Evolutionary conservation across 2,329 filamentous ascomycete genomes (phyloP), one percentile per base, ranked within the genome.

Genomic region (Diplodia corticola): DNA sequence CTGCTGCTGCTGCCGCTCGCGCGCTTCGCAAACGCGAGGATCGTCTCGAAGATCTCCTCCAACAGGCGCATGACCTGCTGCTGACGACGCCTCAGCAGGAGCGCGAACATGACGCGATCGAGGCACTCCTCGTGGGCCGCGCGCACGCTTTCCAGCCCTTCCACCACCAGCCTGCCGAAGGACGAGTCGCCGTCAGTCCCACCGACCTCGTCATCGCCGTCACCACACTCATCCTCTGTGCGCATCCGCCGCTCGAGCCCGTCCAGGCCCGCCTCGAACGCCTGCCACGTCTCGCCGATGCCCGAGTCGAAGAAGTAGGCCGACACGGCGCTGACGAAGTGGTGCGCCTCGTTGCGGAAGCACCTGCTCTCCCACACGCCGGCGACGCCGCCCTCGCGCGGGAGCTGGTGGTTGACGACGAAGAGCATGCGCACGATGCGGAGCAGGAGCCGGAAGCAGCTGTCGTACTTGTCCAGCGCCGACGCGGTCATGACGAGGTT

Each of bases 231-330:
- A 44, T 78, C 76, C 69, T 78, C 77, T 15, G 73, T 80, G 0
- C 72, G 77, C 0, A 94, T 78, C 20, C 82, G 81, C 1, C 72
- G 73, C 75, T 94, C 85, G 15, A 95, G 82, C 9, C 80, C 81
- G 28, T 87, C 81, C 0, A 97, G 80, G 70, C 87, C 89, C 0
- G 74, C 73, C 57, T 90, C 86, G 68, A 97, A 94, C 0, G 81
- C 80, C 24, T 80, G 80, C 93, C 94, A 98, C 0, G 89, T 87
- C 17, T 84, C 82, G 7, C 85, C 85, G 60, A 98, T 88, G 1
- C 90, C 93, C 0, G 88, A 85, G 67, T 94, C 91, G 69, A 96
- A 89, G 71, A 93, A 90, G 73, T 97, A 95, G 1, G 88, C 85
- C 46, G 88, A 86, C 0, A 97, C 77, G 10, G 86, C 86, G 0